Percentiles rank a stretch among this genome's conserved stretches.
These are phyloP conservation scores for Apiospora aurea DNA, from an alignment of 2,329 filamentous ascomycete species.

Conservation along the genomic window DNA sequence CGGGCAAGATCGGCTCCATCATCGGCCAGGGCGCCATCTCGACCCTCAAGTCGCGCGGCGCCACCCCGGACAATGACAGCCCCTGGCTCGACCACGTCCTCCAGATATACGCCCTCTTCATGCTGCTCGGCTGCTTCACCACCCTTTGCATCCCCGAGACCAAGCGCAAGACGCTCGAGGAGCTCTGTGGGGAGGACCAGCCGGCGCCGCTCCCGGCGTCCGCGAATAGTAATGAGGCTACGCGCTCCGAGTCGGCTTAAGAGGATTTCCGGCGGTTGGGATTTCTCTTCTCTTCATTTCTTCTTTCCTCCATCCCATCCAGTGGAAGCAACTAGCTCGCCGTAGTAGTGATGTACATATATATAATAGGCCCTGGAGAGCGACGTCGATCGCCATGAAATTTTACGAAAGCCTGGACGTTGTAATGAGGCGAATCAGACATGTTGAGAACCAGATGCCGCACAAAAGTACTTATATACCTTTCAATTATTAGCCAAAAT, in stretches of 20 bases:
- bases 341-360: not conserved
- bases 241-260: not conserved
- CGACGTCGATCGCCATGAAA: not conserved
- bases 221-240: not conserved
- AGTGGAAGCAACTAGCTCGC: not conserved
- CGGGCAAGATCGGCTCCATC: slow-evolving; percentile 63
- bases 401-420: not conserved
- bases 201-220: slow-evolving; percentile 26
- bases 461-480: not conserved
- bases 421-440: not conserved
- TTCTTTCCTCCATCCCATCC: not conserved
- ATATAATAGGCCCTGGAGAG: not conserved
- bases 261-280: not conserved
- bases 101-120: slow-evolving; percentile 78
- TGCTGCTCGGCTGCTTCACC: slow-evolving; percentile 74
- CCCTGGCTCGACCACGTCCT: slow-evolving; percentile 83
- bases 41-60: slow-evolving; percentile 57
- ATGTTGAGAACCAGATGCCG: not conserved
- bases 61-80: slow-evolving; percentile 44
- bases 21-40: slow-evolving; percentile 65
- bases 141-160: slow-evolving; percentile 77
- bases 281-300: not conserved
- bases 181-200: slow-evolving; percentile 54
- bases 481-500: not conserved
- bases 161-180: slow-evolving; percentile 76